A percentile compares a stretch with the other conserved stretches of the same genome.
phyloP scores from a whole-genome alignment of 23 red algal species.

The Gracilaria gracilis region DNA sequence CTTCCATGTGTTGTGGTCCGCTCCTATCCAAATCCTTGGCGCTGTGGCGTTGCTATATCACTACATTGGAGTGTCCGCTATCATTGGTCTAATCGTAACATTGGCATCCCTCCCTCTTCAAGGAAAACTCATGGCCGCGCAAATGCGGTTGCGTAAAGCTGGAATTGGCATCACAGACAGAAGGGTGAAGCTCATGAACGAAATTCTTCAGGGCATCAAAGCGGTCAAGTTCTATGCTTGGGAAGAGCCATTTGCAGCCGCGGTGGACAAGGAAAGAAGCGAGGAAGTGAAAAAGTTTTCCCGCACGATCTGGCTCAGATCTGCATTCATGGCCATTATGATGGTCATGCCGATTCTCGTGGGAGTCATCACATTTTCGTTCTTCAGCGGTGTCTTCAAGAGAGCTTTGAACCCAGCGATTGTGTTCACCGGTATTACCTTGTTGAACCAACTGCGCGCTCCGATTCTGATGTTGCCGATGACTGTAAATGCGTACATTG shows the following conservation, averaged over 20 bases:
- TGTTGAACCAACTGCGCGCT: constrained; percentile 89
- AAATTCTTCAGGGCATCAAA: constrained; percentile 98
- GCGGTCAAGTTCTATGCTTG: constrained; percentile 99
- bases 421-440: constrained; percentile 86
- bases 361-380: constrained; percentile 88
- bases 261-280: constrained; percentile 67
- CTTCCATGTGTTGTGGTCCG: constrained; percentile 86
- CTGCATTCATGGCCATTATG: constrained; percentile 81
- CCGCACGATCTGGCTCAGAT: constrained; percentile 74
- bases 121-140: constrained; percentile 59
- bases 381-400: constrained; percentile 87
- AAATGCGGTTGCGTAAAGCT: constrained; percentile 49
- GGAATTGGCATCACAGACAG: constrained; percentile 85
- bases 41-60: constrained; percentile 84
- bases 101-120: constrained; percentile 80
- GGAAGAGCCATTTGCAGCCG: constrained; percentile 86
- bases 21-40: constrained; percentile 86
- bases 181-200: constrained; percentile 94
- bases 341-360: constrained; percentile 87
- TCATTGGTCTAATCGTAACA: constrained; percentile 85
- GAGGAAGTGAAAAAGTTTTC: constrained; percentile 77
- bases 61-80: constrained; percentile 83
- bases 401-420: constrained; percentile 74
- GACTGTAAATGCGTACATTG: constrained; percentile 82
- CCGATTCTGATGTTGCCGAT: constrained; percentile 94